Conservation (phyloP, 2,329 filamentous ascomycete genomes). For the Sarocladium brachiariae region DNA sequence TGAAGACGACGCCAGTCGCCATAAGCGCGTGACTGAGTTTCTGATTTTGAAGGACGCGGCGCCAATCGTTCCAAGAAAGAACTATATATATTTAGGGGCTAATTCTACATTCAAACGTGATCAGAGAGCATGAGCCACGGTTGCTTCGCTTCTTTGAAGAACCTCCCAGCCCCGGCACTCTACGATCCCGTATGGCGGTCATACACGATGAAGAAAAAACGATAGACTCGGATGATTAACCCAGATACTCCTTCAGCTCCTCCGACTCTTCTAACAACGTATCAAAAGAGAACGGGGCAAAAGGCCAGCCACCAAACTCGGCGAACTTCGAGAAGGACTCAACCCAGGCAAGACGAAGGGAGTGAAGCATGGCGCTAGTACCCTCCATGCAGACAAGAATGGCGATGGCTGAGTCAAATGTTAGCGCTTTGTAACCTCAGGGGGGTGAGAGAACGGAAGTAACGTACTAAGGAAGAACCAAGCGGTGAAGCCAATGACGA, state of each 20-base stretch:
- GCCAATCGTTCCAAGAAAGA: neutral
- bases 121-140: neutral
- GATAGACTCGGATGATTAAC: conserved; percentile 23
- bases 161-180: too few species aligned
- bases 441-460: neutral
- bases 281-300: conserved; percentile 85
- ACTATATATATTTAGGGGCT: conserved; percentile 3
- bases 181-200: neutral
- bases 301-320: conserved; percentile 80
- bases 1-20: neutral
- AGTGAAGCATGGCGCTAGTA: conserved; percentile 92
- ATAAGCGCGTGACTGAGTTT: too few species aligned
- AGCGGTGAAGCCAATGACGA: conserved; percentile 74
- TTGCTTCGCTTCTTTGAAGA: too few species aligned
- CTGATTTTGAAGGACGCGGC: neutral
- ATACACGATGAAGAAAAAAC: neutral
- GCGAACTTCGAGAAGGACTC: conserved; percentile 98
- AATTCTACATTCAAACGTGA: conserved; percentile 1
- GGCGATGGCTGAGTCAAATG: conserved; percentile 29
- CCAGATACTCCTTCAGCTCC: conserved; percentile 49
- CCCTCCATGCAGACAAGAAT: conserved; percentile 93
- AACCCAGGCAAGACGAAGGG: conserved; percentile 87
- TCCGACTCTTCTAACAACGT: conserved; percentile 77
- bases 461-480: conserved; percentile 76
- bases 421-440: conserved; percentile 17